Conservation (phyloP, 2,329 filamentous ascomycete species). For the Venturia nashicola region DNA sequence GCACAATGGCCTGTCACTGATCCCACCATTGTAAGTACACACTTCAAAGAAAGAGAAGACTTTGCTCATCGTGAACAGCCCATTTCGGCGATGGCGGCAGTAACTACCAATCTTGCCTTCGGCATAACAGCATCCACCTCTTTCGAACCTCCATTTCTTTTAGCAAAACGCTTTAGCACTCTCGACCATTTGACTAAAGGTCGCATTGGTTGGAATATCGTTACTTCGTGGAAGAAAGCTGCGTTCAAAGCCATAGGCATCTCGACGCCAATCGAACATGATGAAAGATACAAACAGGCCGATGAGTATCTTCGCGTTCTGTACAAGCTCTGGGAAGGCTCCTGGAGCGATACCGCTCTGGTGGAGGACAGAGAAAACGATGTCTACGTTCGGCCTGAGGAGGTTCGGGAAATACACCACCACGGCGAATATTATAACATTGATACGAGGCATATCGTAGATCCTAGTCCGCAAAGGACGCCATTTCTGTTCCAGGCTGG, state of each 20-base stretch:
- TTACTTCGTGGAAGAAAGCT: not conserved
- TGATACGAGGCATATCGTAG: slow-evolving; percentile 31
- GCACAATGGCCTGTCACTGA: slow-evolving; percentile 18
- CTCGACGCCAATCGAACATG: slow-evolving; percentile 36
- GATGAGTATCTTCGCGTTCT: slow-evolving; percentile 50
- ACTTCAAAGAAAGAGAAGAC: not conserved
- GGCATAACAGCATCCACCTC: slow-evolving; percentile 25
- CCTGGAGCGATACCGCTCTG: slow-evolving; percentile 44
- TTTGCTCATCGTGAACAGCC: not conserved
- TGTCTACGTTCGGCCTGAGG: slow-evolving; percentile 45
- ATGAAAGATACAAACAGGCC: slow-evolving; percentile 47
- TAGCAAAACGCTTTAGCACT: slow-evolving; percentile 24
- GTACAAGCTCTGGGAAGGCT: slow-evolving; percentile 43
- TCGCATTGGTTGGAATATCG: slow-evolving; percentile 35
- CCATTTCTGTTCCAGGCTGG: slow-evolving; percentile 40
- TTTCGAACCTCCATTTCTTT: slow-evolving; percentile 23
- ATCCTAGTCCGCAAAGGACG: slow-evolving; percentile 28
- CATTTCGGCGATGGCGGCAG: slow-evolving; percentile 34
- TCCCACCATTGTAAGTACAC: slow-evolving; percentile 13
- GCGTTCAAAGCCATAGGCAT: slow-evolving; percentile 1
- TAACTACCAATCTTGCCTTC: slow-evolving; percentile 30
- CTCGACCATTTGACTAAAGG: slow-evolving; percentile 26
- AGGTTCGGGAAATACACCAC: slow-evolving; percentile 49
- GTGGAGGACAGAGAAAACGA: slow-evolving; percentile 40
- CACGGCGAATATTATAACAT: slow-evolving; percentile 42